phyloP scores from a whole-genome alignment of 306 rosid species.

The Dryas octopetala region DNA sequence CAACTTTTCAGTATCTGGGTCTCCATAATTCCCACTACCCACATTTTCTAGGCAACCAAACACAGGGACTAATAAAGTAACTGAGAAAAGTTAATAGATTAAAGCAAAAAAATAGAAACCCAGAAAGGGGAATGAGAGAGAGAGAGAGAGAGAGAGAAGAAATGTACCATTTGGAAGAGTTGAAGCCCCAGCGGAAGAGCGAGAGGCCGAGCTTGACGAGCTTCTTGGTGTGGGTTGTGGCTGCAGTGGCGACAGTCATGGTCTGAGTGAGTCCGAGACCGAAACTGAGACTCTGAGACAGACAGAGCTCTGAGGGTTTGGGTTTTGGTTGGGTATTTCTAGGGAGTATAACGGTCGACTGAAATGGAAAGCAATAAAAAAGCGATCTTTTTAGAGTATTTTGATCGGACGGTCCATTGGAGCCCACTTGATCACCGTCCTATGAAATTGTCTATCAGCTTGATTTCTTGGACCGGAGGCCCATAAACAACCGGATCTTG shows the following conservation, averaged over 20 bases:
- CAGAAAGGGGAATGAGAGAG: background rate
- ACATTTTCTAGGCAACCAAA: background rate
- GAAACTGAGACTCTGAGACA: background rate
- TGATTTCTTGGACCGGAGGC: too few species aligned
- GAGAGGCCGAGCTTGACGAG: constrained; percentile 61
- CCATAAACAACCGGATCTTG: background rate
- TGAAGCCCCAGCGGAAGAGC: constrained; percentile 70
- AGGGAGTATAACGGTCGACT: constrained; percentile 22
- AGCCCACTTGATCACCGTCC: background rate
- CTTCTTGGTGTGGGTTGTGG: constrained; percentile 58
- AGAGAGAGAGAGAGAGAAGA: background rate
- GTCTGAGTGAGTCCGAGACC: background rate
- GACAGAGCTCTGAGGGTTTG: background rate
- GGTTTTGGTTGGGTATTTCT: background rate
- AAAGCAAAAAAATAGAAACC: background rate
- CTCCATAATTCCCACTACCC: background rate
- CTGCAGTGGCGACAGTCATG: constrained; percentile 62
- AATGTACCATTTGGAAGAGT: constrained; percentile 85
- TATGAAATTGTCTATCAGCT: too few species aligned
- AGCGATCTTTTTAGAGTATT: background rate
- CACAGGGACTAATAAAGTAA: background rate
- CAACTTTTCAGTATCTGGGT: background rate
- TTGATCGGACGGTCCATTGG: background rate
- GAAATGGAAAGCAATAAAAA: constrained; percentile 11
- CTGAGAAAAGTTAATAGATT: background rate